Base-by-base conservation (phyloP, 495 filamentous ascomycete genomes). In the Peziza echinospora region DNA sequence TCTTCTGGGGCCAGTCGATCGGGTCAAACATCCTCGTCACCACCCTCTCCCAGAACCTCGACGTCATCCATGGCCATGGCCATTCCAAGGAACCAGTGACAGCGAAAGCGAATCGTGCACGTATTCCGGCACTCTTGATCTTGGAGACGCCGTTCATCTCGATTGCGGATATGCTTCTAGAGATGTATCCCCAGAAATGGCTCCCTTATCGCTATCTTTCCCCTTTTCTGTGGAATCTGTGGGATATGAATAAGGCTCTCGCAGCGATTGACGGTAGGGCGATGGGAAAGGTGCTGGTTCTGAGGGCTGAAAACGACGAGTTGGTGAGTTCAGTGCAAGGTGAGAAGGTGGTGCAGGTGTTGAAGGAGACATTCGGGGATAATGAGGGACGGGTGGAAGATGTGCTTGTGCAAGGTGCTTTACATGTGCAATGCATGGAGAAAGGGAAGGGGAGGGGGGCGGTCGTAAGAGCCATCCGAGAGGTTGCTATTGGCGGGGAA, bases 111-210 rank as follows among this genome's bases (percentile, higher is more conserved):
- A 17, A 37, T 13, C 13, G 3, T 2, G 13, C 19, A 37, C 30
- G 13, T 6, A 5, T 1, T 3, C 30, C 30, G 2, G 30, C 30
- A 2, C 13, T 17, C 13, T 42, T 89, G 44, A 61, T 87, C 10
- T 65, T 87, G 9, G 82, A 89, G 53, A 85, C 82, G 0, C 82
- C 83, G 3, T 85, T 84, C 45, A 66, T 75, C 1, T 82, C 71
- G 45, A 70, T 84, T 45, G 64, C 69, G n/a, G 69, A 72, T 24
- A 84, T 91, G 80, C 63, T 91, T 16, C 62, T 71, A 24, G 71
- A 71, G 2, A 57, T 91, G 17, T 89, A 85, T 59, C 82, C 82
- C 8, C 80, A 87, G 54, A 79, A 73, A 49, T 87, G 82, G 82
- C 61, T 87, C 0, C 81, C 81, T 0, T 87, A 89, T 59, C 64